A percentile compares a stretch with the other conserved stretches of the same genome.
phyloP scores from a whole-genome alignment of 2,329 filamentous ascomycete species.

The Cyphellophora attinorum region DNA sequence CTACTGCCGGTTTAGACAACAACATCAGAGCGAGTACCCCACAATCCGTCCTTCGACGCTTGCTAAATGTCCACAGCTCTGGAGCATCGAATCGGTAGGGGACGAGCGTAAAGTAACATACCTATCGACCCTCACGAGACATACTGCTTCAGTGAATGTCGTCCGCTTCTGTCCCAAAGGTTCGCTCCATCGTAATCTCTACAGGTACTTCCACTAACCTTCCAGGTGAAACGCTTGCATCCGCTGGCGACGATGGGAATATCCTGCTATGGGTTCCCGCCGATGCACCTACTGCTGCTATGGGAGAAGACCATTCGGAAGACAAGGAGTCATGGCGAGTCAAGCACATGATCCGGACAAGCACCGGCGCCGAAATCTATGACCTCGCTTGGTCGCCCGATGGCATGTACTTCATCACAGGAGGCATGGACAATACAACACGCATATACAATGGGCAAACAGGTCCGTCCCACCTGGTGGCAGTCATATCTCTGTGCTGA shows the following conservation, averaged over 20 bases:
- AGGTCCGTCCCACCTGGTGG: slow-evolving; percentile 50
- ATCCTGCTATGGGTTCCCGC: slow-evolving; percentile 92
- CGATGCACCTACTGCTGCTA: slow-evolving; percentile 54
- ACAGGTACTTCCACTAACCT: slow-evolving; percentile 17
- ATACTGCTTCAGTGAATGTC: slow-evolving; percentile 96
- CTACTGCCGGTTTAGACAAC: slow-evolving; percentile 91
- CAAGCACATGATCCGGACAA: slow-evolving; percentile 95
- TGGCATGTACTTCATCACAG: slow-evolving; percentile 89
- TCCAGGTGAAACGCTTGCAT: slow-evolving; percentile 81
- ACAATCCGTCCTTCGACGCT: slow-evolving; percentile 15
- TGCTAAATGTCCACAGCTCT: slow-evolving; percentile 55
- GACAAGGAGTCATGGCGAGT: slow-evolving; percentile 96
- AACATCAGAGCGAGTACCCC: slow-evolving; percentile 68
- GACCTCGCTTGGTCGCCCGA: slow-evolving; percentile 99
- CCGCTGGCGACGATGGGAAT: slow-evolving; percentile 94
- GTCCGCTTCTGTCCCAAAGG: slow-evolving; percentile 92
- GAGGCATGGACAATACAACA: slow-evolving; percentile 98
- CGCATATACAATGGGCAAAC: slow-evolving; percentile 92
- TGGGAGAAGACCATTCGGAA: slow-evolving; percentile 77
- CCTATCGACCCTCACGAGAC: slow-evolving; percentile 75
- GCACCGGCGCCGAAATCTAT: slow-evolving; percentile 83
- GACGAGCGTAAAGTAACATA: slow-evolving; percentile 87
- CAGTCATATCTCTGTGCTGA: slow-evolving; percentile 2
- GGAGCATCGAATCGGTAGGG: slow-evolving; percentile 77
- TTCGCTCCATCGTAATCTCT: slow-evolving; percentile 30